Percentiles rank a stretch among this genome's conserved stretches.
Evolutionary conservation across 106 monocot species (phyloP).

Genomic region (Acorus gramineus): DNA sequence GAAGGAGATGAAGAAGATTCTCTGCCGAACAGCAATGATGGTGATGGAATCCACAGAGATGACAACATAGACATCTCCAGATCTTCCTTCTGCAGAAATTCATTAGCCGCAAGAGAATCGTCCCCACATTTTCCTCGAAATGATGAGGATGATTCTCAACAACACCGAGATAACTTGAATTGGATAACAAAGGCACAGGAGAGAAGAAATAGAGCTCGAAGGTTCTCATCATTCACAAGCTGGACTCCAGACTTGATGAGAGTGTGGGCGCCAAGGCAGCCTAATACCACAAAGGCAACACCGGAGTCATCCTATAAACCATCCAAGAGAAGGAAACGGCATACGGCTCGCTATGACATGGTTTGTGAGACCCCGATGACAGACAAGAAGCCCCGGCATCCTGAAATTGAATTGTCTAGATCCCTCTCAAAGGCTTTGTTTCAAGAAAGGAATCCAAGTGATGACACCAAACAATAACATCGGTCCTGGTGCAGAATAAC

Average conservation of each 20-base stretch:
- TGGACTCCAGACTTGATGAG: conserved; percentile 65
- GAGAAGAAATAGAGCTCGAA: conserved; percentile 54
- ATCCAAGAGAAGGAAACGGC: conserved; percentile 28
- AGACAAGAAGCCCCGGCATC: not conserved
- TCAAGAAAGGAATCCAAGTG: not conserved
- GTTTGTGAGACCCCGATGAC: conserved; percentile 78
- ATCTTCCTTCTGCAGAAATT: no score
- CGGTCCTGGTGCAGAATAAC: no score
- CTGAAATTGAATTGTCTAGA: conserved; percentile 6
- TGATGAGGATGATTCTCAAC: not conserved
- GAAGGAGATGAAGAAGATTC: conserved; percentile 37
- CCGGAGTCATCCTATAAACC: conserved; percentile 4
- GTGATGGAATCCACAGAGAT: conserved; percentile 19
- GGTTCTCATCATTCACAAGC: conserved; percentile 60
- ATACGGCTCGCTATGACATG: conserved; percentile 22
- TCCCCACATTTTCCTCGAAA: not conserved
- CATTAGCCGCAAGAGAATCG: not conserved
- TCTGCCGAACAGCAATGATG: conserved; percentile 26
- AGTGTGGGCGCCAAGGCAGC: conserved; percentile 68
- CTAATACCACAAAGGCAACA: conserved; percentile 13
- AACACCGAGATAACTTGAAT: not conserved
- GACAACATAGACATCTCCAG: not conserved
- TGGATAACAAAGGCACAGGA: conserved; percentile 42
- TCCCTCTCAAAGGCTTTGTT: conserved; percentile 42
- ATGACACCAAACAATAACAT: no score